A percentile compares a stretch with the other conserved stretches of the same genome.
phyloP scores from a whole-genome alignment of 352 stramenopile species.

The Phytophthora sansomeana region DNA sequence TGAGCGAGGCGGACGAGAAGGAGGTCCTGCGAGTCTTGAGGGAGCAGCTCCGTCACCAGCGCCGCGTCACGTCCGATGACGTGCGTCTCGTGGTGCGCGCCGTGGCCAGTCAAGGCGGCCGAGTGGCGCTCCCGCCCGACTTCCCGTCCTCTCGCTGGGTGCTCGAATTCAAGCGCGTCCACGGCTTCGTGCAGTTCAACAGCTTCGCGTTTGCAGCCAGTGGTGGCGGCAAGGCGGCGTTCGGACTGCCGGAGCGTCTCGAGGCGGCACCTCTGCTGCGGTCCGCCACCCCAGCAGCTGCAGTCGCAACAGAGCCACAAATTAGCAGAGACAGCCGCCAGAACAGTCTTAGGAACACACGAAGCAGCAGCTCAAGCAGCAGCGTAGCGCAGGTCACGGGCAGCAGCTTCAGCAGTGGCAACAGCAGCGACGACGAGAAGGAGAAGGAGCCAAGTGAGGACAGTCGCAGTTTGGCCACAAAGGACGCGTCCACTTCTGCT shows the following conservation, averaged over 20 bases:
- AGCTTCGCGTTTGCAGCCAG: constrained; percentile 32
- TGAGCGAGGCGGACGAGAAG: constrained; percentile 48
- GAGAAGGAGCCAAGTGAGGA: constrained; percentile 7
- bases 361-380: neutral
- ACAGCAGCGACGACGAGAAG: constrained; percentile 22
- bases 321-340: neutral
- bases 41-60: constrained; percentile 51
- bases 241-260: constrained; percentile 20
- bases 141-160: constrained; percentile 62
- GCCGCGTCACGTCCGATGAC: constrained; percentile 59
- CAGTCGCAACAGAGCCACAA: no score
- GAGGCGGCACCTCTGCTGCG: constrained; percentile 6
- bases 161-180: constrained; percentile 53
- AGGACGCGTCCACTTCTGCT: neutral
- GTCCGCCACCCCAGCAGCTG: neutral
- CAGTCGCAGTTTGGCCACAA: neutral
- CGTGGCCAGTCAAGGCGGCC: constrained; percentile 49
- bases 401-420: constrained; percentile 27
- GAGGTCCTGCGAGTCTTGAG: constrained; percentile 44
- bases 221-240: constrained; percentile 8
- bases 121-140: constrained; percentile 43
- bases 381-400: neutral
- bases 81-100: constrained; percentile 53
- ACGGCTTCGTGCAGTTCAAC: constrained; percentile 53
- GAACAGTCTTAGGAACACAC: constrained; percentile 3